Base-by-base conservation (phyloP, 106 monocot species). In the Cymbidium sinense region DNA sequence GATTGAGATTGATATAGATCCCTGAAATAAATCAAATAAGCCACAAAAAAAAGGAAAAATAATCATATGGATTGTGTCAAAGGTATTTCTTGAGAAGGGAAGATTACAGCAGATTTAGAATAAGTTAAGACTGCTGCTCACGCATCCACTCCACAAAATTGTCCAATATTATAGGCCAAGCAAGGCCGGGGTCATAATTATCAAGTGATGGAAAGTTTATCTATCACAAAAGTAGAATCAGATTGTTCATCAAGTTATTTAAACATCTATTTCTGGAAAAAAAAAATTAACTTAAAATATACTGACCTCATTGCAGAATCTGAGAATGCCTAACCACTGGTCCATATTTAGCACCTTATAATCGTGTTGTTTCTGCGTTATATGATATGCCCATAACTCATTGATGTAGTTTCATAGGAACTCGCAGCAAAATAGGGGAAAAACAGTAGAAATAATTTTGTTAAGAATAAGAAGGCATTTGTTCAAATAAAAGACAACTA, bases 261-360 rank as follows among this genome's bases (percentile, higher is more conserved):
- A 67, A 31, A 67, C 67, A 33, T 67, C 67, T 4, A 65, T 65
- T 13, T 30, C 30, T 13, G 12, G 2, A 33, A 33, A 33, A 13
- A 11, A 12, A 33, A 31, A n/a, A n/a, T n/a, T n/a, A n/a, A n/a
- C n/a, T n/a, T n/a, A 78, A 27, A 20, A 35, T 34, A 81, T 11
- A 23, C 67, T 15, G 34, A 98, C 96, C 94, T 98, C 94, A 75
- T 91, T 88, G 76, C 94, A 94, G 67, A 98, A 98, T 21, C 94
- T 82, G 58, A 91, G 83, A 77, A 98, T 88, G 69, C 85, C 70
- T 81, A 76, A 88, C 96, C 94, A 98, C 82, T 98, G 96, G 79
- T 98, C 96, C 94, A 92, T 79, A 84, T 92, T 98, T 65, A 98
- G 90, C 54, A 89, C 96, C 82, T 98, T 98, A 81, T 98, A 98